Conservation (phyloP, 208 protist species). For the Pavlovales sp. region DNA sequence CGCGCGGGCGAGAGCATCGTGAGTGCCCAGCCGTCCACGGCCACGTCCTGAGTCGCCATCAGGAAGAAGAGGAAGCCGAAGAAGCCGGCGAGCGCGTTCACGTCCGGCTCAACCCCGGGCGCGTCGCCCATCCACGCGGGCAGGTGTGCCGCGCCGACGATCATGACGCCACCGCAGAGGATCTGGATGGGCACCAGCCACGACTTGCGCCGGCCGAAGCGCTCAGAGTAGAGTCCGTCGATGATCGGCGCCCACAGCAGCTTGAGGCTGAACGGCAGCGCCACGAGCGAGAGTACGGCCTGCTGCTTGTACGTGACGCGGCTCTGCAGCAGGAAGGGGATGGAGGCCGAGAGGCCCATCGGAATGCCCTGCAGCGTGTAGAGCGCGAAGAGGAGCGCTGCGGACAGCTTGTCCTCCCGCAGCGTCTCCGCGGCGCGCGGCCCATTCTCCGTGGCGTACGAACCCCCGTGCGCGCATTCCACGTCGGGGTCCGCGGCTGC, state of each 20-base stretch:
- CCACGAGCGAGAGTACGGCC: constrained; percentile 36
- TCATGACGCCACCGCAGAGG: constrained; percentile 8
- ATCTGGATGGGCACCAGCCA: constrained; percentile 35
- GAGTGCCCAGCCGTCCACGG: constrained; percentile 50
- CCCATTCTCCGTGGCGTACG: no score
- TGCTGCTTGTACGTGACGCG: constrained; percentile 25
- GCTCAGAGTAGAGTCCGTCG: constrained; percentile 10
- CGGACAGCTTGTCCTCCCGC: neutral
- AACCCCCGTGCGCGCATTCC: no score
- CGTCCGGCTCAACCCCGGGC: neutral
- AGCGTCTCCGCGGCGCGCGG: neutral
- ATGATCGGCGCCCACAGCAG: constrained; percentile 53
- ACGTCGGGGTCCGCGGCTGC: no score
- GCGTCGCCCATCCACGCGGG: constrained; percentile 1
- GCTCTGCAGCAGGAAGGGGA: constrained; percentile 44
- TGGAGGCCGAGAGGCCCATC: constrained; percentile 31
- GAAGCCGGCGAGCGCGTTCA: constrained; percentile 19
- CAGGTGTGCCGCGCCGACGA: neutral
- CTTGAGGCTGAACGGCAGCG: constrained; percentile 46
- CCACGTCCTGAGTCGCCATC: constrained; percentile 51
- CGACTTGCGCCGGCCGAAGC: constrained; percentile 26
- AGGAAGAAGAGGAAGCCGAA: constrained; percentile 51
- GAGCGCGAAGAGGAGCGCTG: constrained; percentile 17
- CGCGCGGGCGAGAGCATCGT: constrained; percentile 34
- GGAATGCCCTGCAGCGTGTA: constrained; percentile 53